A percentile compares a stretch with the other conserved stretches of the same genome.
These are phyloP conservation scores for Camelina neglecta DNA, from an alignment of 345 rosid genomes.

Conservation along the genomic window DNA sequence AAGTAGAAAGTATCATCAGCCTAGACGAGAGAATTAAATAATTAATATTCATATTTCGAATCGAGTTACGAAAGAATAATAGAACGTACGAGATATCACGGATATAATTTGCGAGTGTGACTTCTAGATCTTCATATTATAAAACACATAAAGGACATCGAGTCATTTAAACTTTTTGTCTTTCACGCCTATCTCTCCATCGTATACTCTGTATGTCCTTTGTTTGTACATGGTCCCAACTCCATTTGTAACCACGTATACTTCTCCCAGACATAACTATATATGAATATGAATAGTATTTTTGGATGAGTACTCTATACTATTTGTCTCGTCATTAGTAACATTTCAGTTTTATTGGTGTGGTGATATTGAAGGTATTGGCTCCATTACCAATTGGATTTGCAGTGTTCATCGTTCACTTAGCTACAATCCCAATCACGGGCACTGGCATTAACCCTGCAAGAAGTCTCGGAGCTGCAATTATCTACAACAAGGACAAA, in stretches of 20 bases:
- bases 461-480: conserved; percentile 94
- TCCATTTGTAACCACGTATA: conserved; percentile 35
- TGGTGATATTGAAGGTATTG: conserved; percentile 59
- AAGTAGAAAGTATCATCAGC: not conserved
- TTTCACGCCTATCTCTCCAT: conserved; percentile 31
- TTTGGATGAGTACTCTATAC: not conserved
- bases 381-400: conserved; percentile 97
- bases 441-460: conserved; percentile 99
- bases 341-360: conserved; percentile 8
- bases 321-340: conserved; percentile 31
- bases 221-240: conserved; percentile 35
- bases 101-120: not conserved
- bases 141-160: conserved; percentile 23
- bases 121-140: conserved; percentile 29
- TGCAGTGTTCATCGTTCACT: conserved; percentile 94
- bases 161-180: conserved; percentile 14
- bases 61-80: not conserved
- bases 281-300: not conserved
- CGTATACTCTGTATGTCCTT: conserved; percentile 7
- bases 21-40: not conserved
- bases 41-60: not conserved
- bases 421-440: conserved; percentile 92
- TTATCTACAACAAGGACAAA: conserved; percentile 69
- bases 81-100: not conserved
- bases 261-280: conserved; percentile 14